phyloP scores from a whole-genome alignment of 139 green algal genomes.

The Nannochloris sp. region DNA sequence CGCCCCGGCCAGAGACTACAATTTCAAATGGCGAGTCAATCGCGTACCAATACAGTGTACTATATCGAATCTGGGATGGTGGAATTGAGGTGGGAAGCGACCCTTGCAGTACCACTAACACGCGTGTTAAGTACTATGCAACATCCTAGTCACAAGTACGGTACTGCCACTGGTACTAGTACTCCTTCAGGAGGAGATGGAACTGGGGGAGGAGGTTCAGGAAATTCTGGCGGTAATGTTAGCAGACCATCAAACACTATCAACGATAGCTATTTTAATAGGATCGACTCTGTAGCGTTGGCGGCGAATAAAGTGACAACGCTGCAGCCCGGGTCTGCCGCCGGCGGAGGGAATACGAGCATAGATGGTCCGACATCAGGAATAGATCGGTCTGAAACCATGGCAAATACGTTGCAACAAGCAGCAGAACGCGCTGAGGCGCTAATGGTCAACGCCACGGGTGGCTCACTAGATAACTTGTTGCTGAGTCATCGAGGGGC shows the following conservation, averaged over 20 bases:
- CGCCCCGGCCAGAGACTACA: not conserved
- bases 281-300: not conserved
- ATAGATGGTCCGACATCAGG: not conserved
- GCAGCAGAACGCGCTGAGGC: conserved; percentile 10
- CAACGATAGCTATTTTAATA: too few species aligned
- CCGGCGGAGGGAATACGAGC: not conserved
- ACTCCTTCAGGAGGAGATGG: not conserved
- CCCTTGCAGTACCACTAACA: not conserved
- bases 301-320: not conserved
- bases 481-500: conserved; percentile 7
- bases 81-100: not conserved
- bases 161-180: not conserved
- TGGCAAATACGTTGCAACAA: conserved; percentile 8
- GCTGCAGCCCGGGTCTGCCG: too few species aligned
- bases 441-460: conserved; percentile 9
- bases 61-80: conserved; percentile 2
- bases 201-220: too few species aligned
- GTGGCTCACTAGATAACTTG: conserved; percentile 21
- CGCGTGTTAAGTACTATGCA: not conserved
- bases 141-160: too few species aligned
- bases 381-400: not conserved
- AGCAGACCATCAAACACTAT: too few species aligned
- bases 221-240: too few species aligned
- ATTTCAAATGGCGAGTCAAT: not conserved
- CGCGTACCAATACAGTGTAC: not conserved